phyloP scores from a whole-genome alignment of 2,329 filamentous ascomycete species.

The Uncinocarpus reesii region DNA sequence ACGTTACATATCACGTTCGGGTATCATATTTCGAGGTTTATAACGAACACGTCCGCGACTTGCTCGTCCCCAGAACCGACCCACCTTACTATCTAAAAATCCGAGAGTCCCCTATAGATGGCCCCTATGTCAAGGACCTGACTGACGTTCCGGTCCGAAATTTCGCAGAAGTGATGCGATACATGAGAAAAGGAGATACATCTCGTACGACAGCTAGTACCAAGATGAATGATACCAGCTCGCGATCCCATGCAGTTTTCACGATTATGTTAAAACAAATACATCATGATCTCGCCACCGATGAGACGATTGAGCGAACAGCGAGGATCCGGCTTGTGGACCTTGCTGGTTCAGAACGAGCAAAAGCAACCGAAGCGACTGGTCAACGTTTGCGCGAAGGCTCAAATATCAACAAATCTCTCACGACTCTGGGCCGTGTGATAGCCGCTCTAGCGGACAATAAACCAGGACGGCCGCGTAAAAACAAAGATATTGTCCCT shows the following conservation, averaged over 20 bases:
- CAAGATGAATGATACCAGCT: slow-evolving; percentile 99
- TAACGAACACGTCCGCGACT: slow-evolving; percentile 94
- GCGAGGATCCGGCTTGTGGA: slow-evolving; percentile 92
- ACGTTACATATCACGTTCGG: slow-evolving; percentile 91
- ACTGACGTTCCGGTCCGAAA: slow-evolving; percentile 86
- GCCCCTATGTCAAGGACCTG: slow-evolving; percentile 92
- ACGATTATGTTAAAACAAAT: slow-evolving; percentile 98
- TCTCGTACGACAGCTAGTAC: slow-evolving; percentile 86
- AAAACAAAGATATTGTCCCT: slow-evolving; percentile 66
- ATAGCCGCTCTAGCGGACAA: slow-evolving; percentile 79
- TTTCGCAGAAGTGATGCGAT: slow-evolving; percentile 74
- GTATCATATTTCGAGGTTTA: slow-evolving; percentile 99
- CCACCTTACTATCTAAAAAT: slow-evolving; percentile 92
- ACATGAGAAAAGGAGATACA: slow-evolving; percentile 81
- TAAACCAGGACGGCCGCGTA: slow-evolving; percentile 51
- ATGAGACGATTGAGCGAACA: slow-evolving; percentile 90
- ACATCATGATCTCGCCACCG: slow-evolving; percentile 91
- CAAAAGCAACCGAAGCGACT: slow-evolving; percentile 90
- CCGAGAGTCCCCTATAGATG: slow-evolving; percentile 85
- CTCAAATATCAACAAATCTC: slow-evolving; percentile 97
- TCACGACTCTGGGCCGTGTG: slow-evolving; percentile 88
- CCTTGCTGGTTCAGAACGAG: slow-evolving; percentile 85
- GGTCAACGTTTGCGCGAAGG: slow-evolving; percentile 84
- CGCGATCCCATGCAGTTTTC: slow-evolving; percentile 92
- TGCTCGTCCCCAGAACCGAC: slow-evolving; percentile 70